Conservation (phyloP, 345 rosid species). For the Hypericum androsaemum region DNA sequence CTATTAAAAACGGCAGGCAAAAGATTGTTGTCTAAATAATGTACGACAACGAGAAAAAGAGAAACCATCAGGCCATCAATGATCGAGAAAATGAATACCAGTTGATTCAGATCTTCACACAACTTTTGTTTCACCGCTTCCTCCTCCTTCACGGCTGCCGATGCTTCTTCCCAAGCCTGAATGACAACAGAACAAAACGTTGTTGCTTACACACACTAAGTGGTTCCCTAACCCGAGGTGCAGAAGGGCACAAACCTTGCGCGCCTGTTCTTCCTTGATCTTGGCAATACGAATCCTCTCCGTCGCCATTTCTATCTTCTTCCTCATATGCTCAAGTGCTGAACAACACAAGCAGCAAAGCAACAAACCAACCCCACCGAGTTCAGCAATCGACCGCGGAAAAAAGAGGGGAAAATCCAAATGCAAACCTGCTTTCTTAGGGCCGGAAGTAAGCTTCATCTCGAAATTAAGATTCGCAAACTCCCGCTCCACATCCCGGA, state of each 20-base stretch:
- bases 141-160: constrained; percentile 56
- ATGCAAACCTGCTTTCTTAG: constrained; percentile 86
- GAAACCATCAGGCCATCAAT: constrained; percentile 2
- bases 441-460: constrained; percentile 96
- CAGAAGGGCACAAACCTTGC: constrained; percentile 42
- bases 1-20: constrained; percentile 19
- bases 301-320: constrained; percentile 69
- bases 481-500: constrained; percentile 82
- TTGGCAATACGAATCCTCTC: constrained; percentile 63
- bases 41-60: constrained; percentile 2
- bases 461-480: constrained; percentile 65
- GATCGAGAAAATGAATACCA: constrained; percentile 38
- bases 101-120: constrained; percentile 65
- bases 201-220: constrained; percentile 26
- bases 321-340: constrained; percentile 85
- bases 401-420: constrained; percentile 7
- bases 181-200: constrained; percentile 16
- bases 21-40: neutral
- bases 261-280: constrained; percentile 73
- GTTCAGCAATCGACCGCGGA: neutral
- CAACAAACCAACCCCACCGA: constrained; percentile 12
- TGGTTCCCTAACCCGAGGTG: constrained; percentile 2
- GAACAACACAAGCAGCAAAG: constrained; percentile 16
- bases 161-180: constrained; percentile 66
- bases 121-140: constrained; percentile 70